Percentiles rank a stretch among this genome's conserved stretches.
Evolutionary conservation across 768 basidiomycete species (phyloP).

Genomic region (Russula dissimulans): DNA sequence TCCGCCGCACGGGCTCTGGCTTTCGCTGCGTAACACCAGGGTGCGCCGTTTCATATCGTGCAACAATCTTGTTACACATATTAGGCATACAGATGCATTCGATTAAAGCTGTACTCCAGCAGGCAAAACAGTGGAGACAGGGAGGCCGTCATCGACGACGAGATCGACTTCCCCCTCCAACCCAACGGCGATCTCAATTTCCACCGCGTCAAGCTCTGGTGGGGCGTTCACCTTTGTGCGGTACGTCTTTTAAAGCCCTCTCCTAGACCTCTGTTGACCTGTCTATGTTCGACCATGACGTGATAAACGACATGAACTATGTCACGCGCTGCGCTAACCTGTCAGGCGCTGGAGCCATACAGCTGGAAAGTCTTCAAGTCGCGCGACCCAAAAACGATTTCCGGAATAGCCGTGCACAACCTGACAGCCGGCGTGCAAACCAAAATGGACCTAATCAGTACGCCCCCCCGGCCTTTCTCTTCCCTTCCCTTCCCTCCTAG

Average conservation of each 20-base stretch:
- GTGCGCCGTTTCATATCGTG: not conserved
- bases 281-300: not conserved
- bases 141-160: constrained; percentile 8
- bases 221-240: constrained; percentile 7
- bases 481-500: not conserved
- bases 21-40: constrained; percentile 2
- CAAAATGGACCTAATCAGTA: not conserved
- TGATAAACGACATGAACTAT: not conserved
- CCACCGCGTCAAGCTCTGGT: constrained; percentile 12
- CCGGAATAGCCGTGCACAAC: constrained; percentile 11
- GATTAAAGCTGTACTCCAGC: constrained; percentile 11
- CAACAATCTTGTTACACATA: not conserved
- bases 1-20: constrained; percentile 6
- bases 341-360: constrained; percentile 12
- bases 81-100: constrained; percentile 11
- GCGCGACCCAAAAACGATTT: constrained; percentile 1
- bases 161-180: constrained; percentile 15
- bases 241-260: constrained; percentile 1
- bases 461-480: not conserved
- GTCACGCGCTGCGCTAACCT: not conserved
- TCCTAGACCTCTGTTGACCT: not conserved
- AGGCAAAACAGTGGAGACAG: not conserved
- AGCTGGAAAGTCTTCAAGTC: constrained; percentile 12
- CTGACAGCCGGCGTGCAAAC: constrained; percentile 8
- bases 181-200: constrained; percentile 15